A percentile compares a stretch with the other conserved stretches of the same genome.
These are phyloP conservation scores for Fusarium sp. DNA, from an alignment of 2,329 filamentous ascomycete genomes.

Conservation along the genomic window DNA sequence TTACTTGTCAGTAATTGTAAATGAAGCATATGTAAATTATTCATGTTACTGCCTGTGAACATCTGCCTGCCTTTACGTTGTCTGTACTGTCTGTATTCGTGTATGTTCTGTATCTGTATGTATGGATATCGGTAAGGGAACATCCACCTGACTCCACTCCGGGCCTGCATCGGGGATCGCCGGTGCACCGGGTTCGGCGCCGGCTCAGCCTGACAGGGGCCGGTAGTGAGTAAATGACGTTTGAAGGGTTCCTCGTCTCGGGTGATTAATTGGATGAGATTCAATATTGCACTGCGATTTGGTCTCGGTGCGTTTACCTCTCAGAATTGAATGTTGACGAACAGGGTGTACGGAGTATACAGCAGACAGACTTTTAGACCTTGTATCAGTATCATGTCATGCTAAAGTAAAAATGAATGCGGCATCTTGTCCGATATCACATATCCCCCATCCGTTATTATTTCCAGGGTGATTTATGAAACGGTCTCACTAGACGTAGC, in stretches of 20 bases:
- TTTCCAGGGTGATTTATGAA: constrained; percentile 3
- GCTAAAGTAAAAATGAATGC: constrained; percentile 5
- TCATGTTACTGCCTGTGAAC: not conserved
- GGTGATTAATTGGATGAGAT: constrained; percentile 5
- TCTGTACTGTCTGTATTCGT: not conserved
- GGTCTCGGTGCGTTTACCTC: constrained; percentile 5
- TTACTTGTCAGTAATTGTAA: not conserved
- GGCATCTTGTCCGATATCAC: constrained; percentile 25
- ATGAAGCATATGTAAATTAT: not conserved
- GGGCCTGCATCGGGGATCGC: constrained; percentile 44
- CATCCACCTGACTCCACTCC: constrained; percentile 2
- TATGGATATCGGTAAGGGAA: not conserved
- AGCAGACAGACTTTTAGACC: not conserved
- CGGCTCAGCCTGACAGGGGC: constrained; percentile 45
- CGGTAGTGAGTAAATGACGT: constrained; percentile 17
- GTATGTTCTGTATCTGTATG: not conserved
- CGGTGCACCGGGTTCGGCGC: constrained; percentile 35
- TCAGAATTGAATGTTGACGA: constrained; percentile 3
- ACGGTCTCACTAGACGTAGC: constrained; percentile 9
- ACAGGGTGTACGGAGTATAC: constrained; percentile 4
- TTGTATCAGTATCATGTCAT: constrained; percentile 2
- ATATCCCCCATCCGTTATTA: constrained; percentile 1
- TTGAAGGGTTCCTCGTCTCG: constrained; percentile 12
- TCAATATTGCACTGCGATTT: not conserved
- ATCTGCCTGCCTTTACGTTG: not conserved